Evolutionary conservation across 1,284 basidiomycete species (phyloP).

Genomic region (Anthracocystis setariae): DNA sequence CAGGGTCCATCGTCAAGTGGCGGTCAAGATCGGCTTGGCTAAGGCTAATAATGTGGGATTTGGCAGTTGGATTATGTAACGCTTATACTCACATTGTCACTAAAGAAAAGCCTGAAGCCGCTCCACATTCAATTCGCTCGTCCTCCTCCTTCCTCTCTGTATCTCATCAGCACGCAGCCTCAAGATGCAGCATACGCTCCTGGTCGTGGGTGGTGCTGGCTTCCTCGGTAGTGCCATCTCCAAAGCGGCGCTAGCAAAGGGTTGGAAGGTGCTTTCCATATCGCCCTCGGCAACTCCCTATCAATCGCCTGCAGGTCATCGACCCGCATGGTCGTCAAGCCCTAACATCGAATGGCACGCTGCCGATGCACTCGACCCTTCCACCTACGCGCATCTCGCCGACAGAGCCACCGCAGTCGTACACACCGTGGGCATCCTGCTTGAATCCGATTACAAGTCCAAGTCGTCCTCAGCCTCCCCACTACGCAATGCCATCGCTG

Average conservation of each 20-base stretch:
- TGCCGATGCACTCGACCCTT: conserved; percentile 76
- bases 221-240: conserved; percentile 95
- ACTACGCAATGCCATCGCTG: conserved; percentile 43
- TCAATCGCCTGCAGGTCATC: conserved; percentile 85
- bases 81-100: conserved; percentile 3
- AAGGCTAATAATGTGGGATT: no score
- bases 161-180: background rate
- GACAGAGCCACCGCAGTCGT: conserved; percentile 80
- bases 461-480: conserved; percentile 24
- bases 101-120: background rate
- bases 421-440: conserved; percentile 91
- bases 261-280: conserved; percentile 87
- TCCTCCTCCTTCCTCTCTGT: background rate
- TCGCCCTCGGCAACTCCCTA: conserved; percentile 89
- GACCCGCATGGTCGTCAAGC: conserved; percentile 80
- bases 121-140: conserved; percentile 11
- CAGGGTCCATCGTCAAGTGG: conserved; percentile 19
- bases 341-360: conserved; percentile 57
- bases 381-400: conserved; percentile 78
- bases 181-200: conserved; percentile 38
- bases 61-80: conserved; percentile 20
- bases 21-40: conserved; percentile 5
- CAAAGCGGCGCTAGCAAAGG: conserved; percentile 81
- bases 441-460: conserved; percentile 84
- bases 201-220: conserved; percentile 90